A percentile compares a stretch with the other conserved stretches of the same genome.
Conservation (phyloP, 768 basidiomycete species). For the Naganishia kalamii region DNA sequence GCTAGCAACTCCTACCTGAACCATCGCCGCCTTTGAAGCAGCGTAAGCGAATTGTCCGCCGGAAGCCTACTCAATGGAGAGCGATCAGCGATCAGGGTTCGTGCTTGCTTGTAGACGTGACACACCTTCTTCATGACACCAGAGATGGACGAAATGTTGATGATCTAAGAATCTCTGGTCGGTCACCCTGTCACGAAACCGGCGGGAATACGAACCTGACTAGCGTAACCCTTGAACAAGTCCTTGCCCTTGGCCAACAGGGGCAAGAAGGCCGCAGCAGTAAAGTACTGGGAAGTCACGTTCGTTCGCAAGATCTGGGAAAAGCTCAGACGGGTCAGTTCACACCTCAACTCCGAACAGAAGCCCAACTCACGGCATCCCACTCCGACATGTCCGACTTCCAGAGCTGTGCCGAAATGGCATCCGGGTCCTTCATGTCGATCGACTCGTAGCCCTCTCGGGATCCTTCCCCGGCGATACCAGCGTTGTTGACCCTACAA, state of each 20-base stretch:
- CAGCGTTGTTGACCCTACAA: slow-evolving; percentile 37
- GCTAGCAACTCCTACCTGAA: slow-evolving; percentile 14
- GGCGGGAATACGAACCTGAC: slow-evolving; percentile 17
- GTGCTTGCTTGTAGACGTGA: neutral
- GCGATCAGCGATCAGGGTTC: neutral
- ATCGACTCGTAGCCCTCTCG: slow-evolving; percentile 32
- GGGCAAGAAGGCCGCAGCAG: slow-evolving; percentile 36
- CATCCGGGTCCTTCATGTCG: slow-evolving; percentile 23
- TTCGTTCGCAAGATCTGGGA: slow-evolving; percentile 5
- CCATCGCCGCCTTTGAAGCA: slow-evolving; percentile 31
- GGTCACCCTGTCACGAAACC: neutral
- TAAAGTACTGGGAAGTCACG: slow-evolving; percentile 26
- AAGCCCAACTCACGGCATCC: slow-evolving; percentile 4
- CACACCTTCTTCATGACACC: slow-evolving; percentile 29
- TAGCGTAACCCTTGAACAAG: slow-evolving; percentile 30
- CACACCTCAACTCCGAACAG: neutral
- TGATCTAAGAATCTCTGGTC: slow-evolving; percentile 16
- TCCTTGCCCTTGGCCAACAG: slow-evolving; percentile 29
- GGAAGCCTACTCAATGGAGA: slow-evolving; percentile 11
- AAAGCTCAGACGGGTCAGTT: neutral
- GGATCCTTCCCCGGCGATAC: slow-evolving; percentile 38
- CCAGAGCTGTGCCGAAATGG: slow-evolving; percentile 29
- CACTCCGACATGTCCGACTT: slow-evolving; percentile 31
- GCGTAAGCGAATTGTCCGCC: slow-evolving; percentile 38
- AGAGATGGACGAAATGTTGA: slow-evolving; percentile 35